Conservation (phyloP, 2,329 filamentous ascomycete species). For the Colletotrichum falcatum region DNA sequence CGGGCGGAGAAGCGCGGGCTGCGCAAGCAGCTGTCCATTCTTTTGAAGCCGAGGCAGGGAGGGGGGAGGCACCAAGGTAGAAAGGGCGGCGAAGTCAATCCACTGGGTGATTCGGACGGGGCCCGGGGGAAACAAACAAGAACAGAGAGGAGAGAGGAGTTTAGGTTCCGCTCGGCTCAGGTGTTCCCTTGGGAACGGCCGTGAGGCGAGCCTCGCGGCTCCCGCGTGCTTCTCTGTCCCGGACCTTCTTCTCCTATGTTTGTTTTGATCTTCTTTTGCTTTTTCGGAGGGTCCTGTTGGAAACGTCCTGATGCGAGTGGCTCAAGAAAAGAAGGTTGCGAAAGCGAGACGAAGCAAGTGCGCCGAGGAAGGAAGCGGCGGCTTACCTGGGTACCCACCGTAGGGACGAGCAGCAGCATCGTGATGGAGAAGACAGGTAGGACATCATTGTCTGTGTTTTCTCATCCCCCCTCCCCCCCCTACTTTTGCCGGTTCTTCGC, state of each 20-base stretch:
- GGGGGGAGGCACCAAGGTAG: neutral
- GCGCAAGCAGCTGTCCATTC: neutral
- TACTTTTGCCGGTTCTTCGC: too few species aligned
- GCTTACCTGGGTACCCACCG: too few species aligned
- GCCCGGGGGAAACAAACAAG: neutral
- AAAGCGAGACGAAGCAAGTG: neutral
- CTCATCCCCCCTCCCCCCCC: too few species aligned
- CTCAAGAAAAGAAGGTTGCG: neutral
- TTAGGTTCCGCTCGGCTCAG: constrained; percentile 9
- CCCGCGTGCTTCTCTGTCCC: neutral
- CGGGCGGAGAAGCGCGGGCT: neutral
- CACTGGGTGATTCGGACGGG: neutral
- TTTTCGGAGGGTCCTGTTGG: neutral
- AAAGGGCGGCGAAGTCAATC: neutral
- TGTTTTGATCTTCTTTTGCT: neutral
- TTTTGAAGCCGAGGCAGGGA: neutral
- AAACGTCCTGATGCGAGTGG: neutral
- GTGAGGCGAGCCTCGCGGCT: neutral
- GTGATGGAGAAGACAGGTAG: too few species aligned
- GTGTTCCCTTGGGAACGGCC: neutral
- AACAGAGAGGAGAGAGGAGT: too few species aligned
- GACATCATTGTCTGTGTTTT: too few species aligned
- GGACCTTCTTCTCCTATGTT: neutral
- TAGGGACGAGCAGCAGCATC: neutral
- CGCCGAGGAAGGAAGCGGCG: neutral